Base-by-base conservation (phyloP, 495 filamentous ascomycete species). In the Stereocaulon alpinum region DNA sequence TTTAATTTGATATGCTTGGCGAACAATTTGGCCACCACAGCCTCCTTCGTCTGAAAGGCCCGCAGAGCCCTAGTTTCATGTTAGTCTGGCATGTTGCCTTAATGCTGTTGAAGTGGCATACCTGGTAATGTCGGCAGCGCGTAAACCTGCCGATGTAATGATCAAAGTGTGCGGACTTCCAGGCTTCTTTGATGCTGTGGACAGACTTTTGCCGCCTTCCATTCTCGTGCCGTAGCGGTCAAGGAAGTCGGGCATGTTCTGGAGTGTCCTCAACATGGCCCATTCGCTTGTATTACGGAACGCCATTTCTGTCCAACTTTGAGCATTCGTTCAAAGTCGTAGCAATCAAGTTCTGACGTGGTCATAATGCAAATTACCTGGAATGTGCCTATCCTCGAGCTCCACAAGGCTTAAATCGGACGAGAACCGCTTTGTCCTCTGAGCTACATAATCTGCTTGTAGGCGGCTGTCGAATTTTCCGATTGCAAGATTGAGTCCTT, bases 1-100 rank as follows among this genome's bases (percentile, higher is more conserved):
- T 87, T 80, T 6, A 98, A 63, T 72, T 98, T 98, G 74, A 98
- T 95, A 63, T 98, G 93, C 69, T 98, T 98, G 9, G 94, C 92
- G 70, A 98, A 98, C 53, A 97, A 77, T 71, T 98, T 98, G 24
- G 87, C 89, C 3, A 97, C 83, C 47, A 77, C 75, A 29, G 78
- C 82, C 22, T 87, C 81, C 69, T 91, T 91, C 15, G 77, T 84
- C 64, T 90, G 86, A 67, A 90, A 95, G 55, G 80, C 78, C 40
- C 87, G 82, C 18, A 96, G 73, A 6, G 83, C 79, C 63, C 90
- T 89, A 37, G 4, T 58, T 29, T 10, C 55, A 56, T 55, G 42
- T 66, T 42, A 44, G 43, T 24, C 34, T 43, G 41, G 52, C 45
- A 61, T 15, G 9, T 29, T 34, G 12, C 40, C 44, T 20, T 27